Conservation (phyloP, 1,284 basidiomycete species). For the Boletus calvinii region DNA sequence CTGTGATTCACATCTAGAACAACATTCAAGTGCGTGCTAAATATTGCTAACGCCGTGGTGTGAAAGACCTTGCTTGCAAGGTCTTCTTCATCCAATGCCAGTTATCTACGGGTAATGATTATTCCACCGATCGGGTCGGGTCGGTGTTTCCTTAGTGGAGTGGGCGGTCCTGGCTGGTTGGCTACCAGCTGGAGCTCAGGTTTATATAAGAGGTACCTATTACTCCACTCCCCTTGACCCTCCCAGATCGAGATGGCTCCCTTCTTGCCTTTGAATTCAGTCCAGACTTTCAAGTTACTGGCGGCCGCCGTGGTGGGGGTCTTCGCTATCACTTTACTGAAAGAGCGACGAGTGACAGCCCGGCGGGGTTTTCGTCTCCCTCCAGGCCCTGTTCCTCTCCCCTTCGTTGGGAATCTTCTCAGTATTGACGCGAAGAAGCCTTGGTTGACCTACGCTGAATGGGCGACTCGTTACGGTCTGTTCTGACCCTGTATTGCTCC, state of each 20-base stretch:
- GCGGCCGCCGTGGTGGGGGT: slow-evolving; percentile 3
- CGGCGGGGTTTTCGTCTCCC: slow-evolving; percentile 12
- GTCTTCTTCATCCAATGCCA: not conserved
- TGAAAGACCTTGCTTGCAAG: too few relatives aligned
- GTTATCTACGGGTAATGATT: not conserved
- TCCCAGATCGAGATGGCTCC: slow-evolving; percentile 5
- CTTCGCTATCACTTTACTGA: slow-evolving; percentile 11
- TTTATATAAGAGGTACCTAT: not conserved
- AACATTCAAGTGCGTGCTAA: too few relatives aligned
- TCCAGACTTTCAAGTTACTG: slow-evolving; percentile 1
- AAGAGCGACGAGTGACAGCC: not conserved
- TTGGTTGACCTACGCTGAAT: slow-evolving; percentile 24
- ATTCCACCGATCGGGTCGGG: too few relatives aligned
- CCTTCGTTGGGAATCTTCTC: slow-evolving; percentile 24
- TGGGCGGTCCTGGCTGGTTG: too few relatives aligned
- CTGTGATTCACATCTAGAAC: too few relatives aligned
- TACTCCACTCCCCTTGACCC: not conserved
- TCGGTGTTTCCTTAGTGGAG: too few relatives aligned
- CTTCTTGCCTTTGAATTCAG: not conserved
- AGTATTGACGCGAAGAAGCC: slow-evolving; percentile 21
- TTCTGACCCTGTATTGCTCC: not conserved
- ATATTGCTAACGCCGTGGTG: too few relatives aligned
- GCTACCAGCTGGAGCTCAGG: too few relatives aligned
- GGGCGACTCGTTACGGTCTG: slow-evolving; percentile 23
- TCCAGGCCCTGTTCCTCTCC: slow-evolving; percentile 25